Evolutionary conservation across 106 monocot genomes (phyloP), one percentile per base, ranked within the genome.

Genomic region (Narthecium ossifragum): DNA sequence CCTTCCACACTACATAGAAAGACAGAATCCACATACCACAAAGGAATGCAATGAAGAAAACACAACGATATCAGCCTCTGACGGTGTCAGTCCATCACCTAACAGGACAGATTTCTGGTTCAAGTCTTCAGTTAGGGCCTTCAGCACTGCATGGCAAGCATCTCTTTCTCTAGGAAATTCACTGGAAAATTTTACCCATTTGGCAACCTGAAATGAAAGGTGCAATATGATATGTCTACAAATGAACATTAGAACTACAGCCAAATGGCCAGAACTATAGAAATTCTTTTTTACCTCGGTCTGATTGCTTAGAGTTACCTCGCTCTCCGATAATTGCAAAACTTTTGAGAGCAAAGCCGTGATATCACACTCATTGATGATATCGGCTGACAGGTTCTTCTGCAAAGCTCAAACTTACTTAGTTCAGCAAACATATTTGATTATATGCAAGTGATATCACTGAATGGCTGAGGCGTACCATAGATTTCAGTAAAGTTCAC

Each of bases 61-160:
- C 31, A 89, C 75, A 72, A 83, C 63, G 56, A 83, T 59, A 67
- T 89, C 89, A 60, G 89, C 89, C 55, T 67, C 89, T 40, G 93
- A 86, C 1, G 72, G 70, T 67, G 64, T 67, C 34, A 83, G 57
- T 5, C 89, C 89, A 51, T 71, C 32, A n/a, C 85, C 82, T 49
- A 94, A 43, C 39, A 89, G 74, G 53, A 94, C 83, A 67, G 86
- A 57, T 46, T 61, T 89, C 31, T 57, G 63, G 23, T 57, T 41
- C 59, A 89, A 54, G 40, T 83, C 77, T 59, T 85, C 77, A 77
- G 89, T 82, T 23, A 94, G 72, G 62, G 23, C 46, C 67, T 70
- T 63, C 31, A 93, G 57, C 20, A 34, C 34, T 26, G 55, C 59
- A 57, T 66, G 49, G 21, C 38, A 57, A 50, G 66, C 49, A 53